Evolutionary conservation across 2,329 filamentous ascomycete genomes (phyloP), one percentile per base, ranked within the genome.

Genomic region (Arachnomyces sp.): DNA sequence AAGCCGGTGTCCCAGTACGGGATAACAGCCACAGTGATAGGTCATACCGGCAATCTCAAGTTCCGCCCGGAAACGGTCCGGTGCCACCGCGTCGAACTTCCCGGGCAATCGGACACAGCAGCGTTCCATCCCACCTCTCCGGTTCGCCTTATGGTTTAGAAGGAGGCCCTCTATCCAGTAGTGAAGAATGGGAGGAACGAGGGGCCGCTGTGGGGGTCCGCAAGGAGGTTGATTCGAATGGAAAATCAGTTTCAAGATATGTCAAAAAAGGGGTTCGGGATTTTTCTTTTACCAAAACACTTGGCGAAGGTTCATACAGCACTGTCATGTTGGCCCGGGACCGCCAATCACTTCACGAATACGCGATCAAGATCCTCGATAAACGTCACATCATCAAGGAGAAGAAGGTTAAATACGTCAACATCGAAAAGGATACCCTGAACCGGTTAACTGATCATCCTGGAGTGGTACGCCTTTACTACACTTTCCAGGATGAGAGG

Each of bases 371-470:
- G 63, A 90, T 98, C 12, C 76, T 98, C 34, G 92, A 98, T 66
- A 98, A 98, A 67, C 79, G 88, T 55, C 92, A 98, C 63, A 98
- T 98, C 57, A 98, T 98, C 72, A 98, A 96, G 65, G 92, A 98
- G 67, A 96, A 94, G 66, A 98, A 98, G 73, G 94, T 98, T 57
- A 98, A 98, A 72, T 98, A 98, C 58, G 92, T 98, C 64, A 98
- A 96, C 65, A 98, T 98, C 54, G 92, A 98, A 65, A 95, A 95
- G 68, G 90, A 98, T 65, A 96, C 92, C 0, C 72, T 98, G 41
- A 98, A 98, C 59, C 81, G 92, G 47, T 71, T 98, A 43, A 96
- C 90, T 3, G 90, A 98, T 48, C 92, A 98, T 57, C 92, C 92
- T 5, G 92, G 92, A 14, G 90, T 98, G 44, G 89, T 98, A 42